phyloP scores from a whole-genome alignment of 768 basidiomycete genomes.

The Mycena epipterygia region DNA sequence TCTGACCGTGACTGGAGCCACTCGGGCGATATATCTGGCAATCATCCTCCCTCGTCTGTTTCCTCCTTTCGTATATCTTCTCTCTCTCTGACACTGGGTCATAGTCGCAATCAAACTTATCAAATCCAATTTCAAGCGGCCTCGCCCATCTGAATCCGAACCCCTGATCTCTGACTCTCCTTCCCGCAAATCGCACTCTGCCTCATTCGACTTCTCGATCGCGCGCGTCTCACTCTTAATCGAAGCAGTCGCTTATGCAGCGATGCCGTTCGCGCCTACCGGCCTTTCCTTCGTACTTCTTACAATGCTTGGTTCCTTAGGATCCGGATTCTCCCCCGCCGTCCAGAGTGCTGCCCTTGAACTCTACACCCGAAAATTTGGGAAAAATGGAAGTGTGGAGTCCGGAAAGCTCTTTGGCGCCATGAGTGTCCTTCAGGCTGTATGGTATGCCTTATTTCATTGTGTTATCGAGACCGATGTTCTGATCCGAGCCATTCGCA shows the following conservation, averaged over 20 bases:
- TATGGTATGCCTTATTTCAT: slow-evolving; percentile 50
- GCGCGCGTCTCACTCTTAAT: slow-evolving; percentile 63
- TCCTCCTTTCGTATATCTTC: not conserved
- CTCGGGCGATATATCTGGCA: slow-evolving; percentile 57
- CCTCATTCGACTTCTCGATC: slow-evolving; percentile 67
- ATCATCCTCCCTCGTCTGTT: slow-evolving; percentile 61
- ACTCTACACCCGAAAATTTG: slow-evolving; percentile 53
- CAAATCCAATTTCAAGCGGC: slow-evolving; percentile 34
- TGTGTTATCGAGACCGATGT: not conserved
- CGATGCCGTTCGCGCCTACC: slow-evolving; percentile 55
- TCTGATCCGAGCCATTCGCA: slow-evolving; percentile 37
- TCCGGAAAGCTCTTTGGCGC: slow-evolving; percentile 72
- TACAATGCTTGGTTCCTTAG: slow-evolving; percentile 57
- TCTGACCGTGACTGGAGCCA: slow-evolving; percentile 53
- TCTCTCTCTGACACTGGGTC: not conserved
- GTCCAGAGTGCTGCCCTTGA: slow-evolving; percentile 69
- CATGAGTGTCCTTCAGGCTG: slow-evolving; percentile 66
- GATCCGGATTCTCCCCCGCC: slow-evolving; percentile 64
- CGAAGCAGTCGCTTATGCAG: slow-evolving; percentile 58
- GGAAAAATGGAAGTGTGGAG: slow-evolving; percentile 43
- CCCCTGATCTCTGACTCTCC: slow-evolving; percentile 27
- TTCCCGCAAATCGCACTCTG: slow-evolving; percentile 38
- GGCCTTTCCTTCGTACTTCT: slow-evolving; percentile 56
- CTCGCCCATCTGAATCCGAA: slow-evolving; percentile 25
- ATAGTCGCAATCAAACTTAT: slow-evolving; percentile 59